Conservation (phyloP, 2,329 filamentous ascomycete species). For the Exutisphaerella laricina region DNA sequence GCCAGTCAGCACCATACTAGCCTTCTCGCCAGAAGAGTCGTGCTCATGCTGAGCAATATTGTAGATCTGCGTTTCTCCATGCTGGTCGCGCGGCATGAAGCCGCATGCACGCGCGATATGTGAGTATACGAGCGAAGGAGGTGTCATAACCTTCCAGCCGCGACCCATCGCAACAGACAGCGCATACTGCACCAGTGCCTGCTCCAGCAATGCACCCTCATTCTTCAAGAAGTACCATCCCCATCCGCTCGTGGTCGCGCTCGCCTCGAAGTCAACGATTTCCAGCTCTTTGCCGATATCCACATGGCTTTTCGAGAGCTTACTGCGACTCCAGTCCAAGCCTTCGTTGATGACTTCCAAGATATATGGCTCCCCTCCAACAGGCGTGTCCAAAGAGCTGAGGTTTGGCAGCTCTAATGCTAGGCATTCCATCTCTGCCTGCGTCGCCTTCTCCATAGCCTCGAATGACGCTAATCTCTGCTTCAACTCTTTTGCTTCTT, state of each 20-base stretch:
- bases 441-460: constrained; percentile 53
- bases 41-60: constrained; percentile 57
- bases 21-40: constrained; percentile 57
- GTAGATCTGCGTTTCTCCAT: constrained; percentile 92
- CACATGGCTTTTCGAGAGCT: constrained; percentile 43
- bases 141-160: constrained; percentile 75
- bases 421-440: constrained; percentile 21
- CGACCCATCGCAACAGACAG: constrained; percentile 64
- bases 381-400: constrained; percentile 69
- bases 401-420: constrained; percentile 60
- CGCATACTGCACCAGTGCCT: constrained; percentile 84
- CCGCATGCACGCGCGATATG: constrained; percentile 89
- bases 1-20: constrained; percentile 70
- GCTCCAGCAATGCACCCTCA: constrained; percentile 88
- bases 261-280: constrained; percentile 81
- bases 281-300: constrained; percentile 81
- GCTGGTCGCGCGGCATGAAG: constrained; percentile 85
- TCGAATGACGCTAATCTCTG: constrained; percentile 56
- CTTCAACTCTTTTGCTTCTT: constrained; percentile 62
- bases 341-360: constrained; percentile 67
- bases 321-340: background rate
- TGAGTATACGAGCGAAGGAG: constrained; percentile 84
- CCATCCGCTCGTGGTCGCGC: constrained; percentile 82
- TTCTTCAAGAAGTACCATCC: constrained; percentile 97
- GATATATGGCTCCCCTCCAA: constrained; percentile 59